Percentiles rank a stretch among this genome's conserved stretches.
Conservation (phyloP, 345 rosid genomes). For the Dipteronia sinensis region DNA sequence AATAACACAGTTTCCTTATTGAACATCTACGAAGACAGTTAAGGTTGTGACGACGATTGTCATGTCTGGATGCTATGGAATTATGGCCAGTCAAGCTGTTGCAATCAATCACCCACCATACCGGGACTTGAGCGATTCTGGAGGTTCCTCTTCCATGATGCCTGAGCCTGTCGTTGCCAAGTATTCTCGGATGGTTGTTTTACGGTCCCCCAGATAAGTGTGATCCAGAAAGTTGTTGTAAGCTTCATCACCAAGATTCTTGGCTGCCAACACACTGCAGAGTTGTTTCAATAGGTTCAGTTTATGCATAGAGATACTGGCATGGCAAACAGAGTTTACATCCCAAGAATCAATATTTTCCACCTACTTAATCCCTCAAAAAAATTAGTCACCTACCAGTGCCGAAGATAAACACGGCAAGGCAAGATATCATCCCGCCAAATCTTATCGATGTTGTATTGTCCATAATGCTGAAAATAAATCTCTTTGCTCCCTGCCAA, state of each 20-base stretch:
- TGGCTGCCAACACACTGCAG: slow-evolving; percentile 86
- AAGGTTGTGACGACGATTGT: no score
- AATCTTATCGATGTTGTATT: slow-evolving; percentile 69
- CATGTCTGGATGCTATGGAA: no score
- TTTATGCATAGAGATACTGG: neutral
- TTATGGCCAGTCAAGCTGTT: neutral
- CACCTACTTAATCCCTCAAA: neutral
- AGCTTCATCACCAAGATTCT: slow-evolving; percentile 68
- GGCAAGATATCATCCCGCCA: slow-evolving; percentile 91
- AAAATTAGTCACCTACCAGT: slow-evolving; percentile 50
- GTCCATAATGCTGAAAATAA: slow-evolving; percentile 71
- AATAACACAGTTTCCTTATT: neutral
- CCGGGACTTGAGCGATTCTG: slow-evolving; percentile 68
- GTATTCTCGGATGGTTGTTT: slow-evolving; percentile 64
- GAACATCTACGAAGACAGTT: neutral
- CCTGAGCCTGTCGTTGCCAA: slow-evolving; percentile 72
- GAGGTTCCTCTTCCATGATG: slow-evolving; percentile 92
- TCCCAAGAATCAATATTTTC: neutral
- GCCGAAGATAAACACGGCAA: slow-evolving; percentile 88
- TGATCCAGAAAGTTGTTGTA: slow-evolving; percentile 79
- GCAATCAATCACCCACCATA: slow-evolving; percentile 65
- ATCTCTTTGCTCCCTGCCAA: slow-evolving; percentile 71
- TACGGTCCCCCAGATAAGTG: slow-evolving; percentile 74
- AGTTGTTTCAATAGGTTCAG: slow-evolving; percentile 9
- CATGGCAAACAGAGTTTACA: neutral